Base-by-base conservation (phyloP, 164 flowering plant genomes). In the Umbellularia californica region DNA sequence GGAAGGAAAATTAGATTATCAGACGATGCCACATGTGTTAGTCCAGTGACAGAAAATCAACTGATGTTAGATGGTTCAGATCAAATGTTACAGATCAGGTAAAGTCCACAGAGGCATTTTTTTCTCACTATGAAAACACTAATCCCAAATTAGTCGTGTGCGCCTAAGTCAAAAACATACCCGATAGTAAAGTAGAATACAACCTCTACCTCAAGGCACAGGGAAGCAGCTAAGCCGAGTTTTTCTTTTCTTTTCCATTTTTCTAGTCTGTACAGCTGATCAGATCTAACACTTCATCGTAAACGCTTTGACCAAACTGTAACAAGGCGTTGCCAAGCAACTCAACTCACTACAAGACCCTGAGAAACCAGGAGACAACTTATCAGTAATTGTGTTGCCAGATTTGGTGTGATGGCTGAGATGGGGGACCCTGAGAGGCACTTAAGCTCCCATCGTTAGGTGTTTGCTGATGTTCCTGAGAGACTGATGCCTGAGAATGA, bases 321-420 rank as follows among this genome's bases (percentile, higher is more conserved):
- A 24, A 58, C 63, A 70, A 71, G 5, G 28, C 71, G 71, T 14
- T 81, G 78, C 33, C 69, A 81, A 81, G 84, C 81, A 77, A 82
- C 79, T 77, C 72, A 70, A 69, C 79, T 83, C 81, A 28, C 77
- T 78, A 80, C 83, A 77, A 35, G 78, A 79, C 88, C 86, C 91
- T 76, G 81, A 83, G 81, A 86, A 83, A 82, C 75, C 85, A 72
- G 74, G 79, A 78, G 72, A 65, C 58, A 51, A 55, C 23, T 9
- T 6, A 77, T 89, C 82, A 92, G 90, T 93, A 92, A 77, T 78
- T 84, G 83, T 89, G 92, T 78, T 88, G 96, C 98, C 98, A 94
- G 70, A 92, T 69, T 84, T 90, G 98, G 75, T 90, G 94, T 60
- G 92, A 84, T 77, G 87, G 98, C 87, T 92, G 90, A 19, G 93